Conservation (phyloP, 164 flowering plant species). For the Amborella trichopoda region DNA sequence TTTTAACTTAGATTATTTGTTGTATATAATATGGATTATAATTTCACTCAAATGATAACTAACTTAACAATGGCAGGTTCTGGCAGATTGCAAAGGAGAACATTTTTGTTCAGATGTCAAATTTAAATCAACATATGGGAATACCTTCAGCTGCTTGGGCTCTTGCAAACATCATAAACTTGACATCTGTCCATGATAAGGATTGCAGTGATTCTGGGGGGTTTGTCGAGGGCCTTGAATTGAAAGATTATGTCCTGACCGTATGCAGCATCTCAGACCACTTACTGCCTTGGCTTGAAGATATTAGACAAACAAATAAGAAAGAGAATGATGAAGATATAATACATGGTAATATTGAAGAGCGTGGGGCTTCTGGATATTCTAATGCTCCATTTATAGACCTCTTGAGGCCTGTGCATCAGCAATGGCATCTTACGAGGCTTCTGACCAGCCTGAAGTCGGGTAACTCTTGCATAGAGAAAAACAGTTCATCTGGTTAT, state of each 20-base stretch:
- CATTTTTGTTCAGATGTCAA: slow-evolving; percentile 41
- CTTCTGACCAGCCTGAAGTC: slow-evolving; percentile 35
- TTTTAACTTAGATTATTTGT: no score
- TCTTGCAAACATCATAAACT: slow-evolving; percentile 67
- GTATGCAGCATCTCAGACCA: slow-evolving; percentile 43
- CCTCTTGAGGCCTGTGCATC: slow-evolving; percentile 57
- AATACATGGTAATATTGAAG: slow-evolving; percentile 12
- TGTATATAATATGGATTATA: no score
- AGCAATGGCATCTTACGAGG: slow-evolving; percentile 78
- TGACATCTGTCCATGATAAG: slow-evolving; percentile 39
- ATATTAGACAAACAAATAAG: slow-evolving; percentile 21
- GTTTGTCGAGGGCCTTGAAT: slow-evolving; percentile 34
- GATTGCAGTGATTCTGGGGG: slow-evolving; percentile 22
- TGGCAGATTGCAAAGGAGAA: slow-evolving; percentile 69
- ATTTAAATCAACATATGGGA: slow-evolving; percentile 27
- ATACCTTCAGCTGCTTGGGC: slow-evolving; percentile 81
- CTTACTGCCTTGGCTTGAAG: slow-evolving; percentile 36
- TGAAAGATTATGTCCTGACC: slow-evolving; percentile 42
- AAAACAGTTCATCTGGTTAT: slow-evolving; percentile 6
- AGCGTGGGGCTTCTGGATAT: slow-evolving; percentile 6
- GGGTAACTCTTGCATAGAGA: slow-evolving; percentile 8
- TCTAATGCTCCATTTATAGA: slow-evolving; percentile 33
- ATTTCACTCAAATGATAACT: slow-evolving; percentile 20
- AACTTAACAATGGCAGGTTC: slow-evolving; percentile 92
- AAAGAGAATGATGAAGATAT: slow-evolving; percentile 15